Evolutionary conservation across 768 basidiomycete species (phyloP).

Genomic region (Baorangia bicolor): DNA sequence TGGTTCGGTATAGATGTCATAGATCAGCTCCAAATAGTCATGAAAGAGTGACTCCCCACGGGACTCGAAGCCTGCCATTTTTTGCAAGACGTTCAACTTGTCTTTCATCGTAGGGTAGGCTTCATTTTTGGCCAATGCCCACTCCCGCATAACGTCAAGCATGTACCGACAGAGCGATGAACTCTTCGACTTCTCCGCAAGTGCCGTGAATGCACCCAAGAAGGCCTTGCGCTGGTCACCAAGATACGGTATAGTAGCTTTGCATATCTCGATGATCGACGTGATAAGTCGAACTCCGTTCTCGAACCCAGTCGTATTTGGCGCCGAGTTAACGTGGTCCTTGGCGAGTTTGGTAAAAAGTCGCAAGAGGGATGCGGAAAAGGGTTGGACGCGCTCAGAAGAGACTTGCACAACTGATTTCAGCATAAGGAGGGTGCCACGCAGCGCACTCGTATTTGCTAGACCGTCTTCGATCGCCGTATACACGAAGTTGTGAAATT

Average conservation of each 20-base stretch:
- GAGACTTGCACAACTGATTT: constrained; percentile 78
- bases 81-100: constrained; percentile 84
- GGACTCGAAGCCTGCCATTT: constrained; percentile 82
- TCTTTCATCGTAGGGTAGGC: constrained; percentile 93
- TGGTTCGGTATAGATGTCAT: constrained; percentile 92
- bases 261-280: constrained; percentile 85
- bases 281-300: constrained; percentile 63
- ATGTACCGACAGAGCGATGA: constrained; percentile 75
- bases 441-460: constrained; percentile 66
- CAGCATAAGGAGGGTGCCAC: constrained; percentile 83
- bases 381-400: constrained; percentile 82
- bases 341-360: constrained; percentile 82
- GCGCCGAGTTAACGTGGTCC: constrained; percentile 71
- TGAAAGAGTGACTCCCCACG: constrained; percentile 78
- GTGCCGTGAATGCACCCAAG: constrained; percentile 69
- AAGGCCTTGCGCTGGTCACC: constrained; percentile 86
- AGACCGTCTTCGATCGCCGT: constrained; percentile 75
- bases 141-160: constrained; percentile 81
- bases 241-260: constrained; percentile 73
- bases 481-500: constrained; percentile 77
- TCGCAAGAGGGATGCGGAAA: constrained; percentile 73
- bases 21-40: constrained; percentile 84
- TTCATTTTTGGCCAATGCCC: constrained; percentile 87
- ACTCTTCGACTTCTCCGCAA: constrained; percentile 91
- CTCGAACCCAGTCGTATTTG: constrained; percentile 51